Evolutionary conservation across 1,139 yeast genomes (phyloP).

Genomic region (Pneumocystis jirovecii): DNA sequence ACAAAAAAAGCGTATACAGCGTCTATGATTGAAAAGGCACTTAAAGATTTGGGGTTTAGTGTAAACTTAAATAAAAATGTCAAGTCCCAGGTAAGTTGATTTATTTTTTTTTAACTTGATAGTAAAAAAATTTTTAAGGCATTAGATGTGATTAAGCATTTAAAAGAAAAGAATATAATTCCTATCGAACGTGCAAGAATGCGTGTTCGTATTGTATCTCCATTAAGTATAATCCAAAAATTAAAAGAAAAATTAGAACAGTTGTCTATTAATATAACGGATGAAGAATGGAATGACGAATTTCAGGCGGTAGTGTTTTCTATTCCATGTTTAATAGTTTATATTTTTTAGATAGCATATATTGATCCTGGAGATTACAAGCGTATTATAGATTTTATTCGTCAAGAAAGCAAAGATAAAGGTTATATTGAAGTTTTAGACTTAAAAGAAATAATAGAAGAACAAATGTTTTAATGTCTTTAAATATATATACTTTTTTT

Average conservation of each 20-base stretch:
- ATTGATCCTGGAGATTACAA: conserved; percentile 85
- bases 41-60: conserved; percentile 67
- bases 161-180: conserved; percentile 63
- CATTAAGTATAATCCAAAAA: conserved; percentile 35
- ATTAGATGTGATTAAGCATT: conserved; percentile 69
- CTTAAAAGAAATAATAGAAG: conserved; percentile 27
- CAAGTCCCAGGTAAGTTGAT: conserved; percentile 39
- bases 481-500: background rate
- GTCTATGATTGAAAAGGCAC: conserved; percentile 78
- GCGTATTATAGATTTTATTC: conserved; percentile 46
- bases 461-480: background rate
- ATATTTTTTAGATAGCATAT: background rate
- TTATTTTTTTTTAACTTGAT: background rate
- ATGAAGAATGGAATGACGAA: conserved; percentile 33
- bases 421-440: conserved; percentile 75
- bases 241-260: conserved; percentile 38
- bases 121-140: conserved; percentile 35
- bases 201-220: conserved; percentile 52
- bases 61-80: conserved; percentile 66
- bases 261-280: conserved; percentile 39
- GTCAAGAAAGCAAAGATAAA: conserved; percentile 36
- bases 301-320: conserved; percentile 50
- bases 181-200: conserved; percentile 92
- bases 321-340: background rate
- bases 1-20: conserved; percentile 88